A percentile compares a stretch with the other conserved stretches of the same genome.
phyloP scores from a whole-genome alignment of 495 filamentous ascomycete species.

The Venustampulla echinocandica region DNA sequence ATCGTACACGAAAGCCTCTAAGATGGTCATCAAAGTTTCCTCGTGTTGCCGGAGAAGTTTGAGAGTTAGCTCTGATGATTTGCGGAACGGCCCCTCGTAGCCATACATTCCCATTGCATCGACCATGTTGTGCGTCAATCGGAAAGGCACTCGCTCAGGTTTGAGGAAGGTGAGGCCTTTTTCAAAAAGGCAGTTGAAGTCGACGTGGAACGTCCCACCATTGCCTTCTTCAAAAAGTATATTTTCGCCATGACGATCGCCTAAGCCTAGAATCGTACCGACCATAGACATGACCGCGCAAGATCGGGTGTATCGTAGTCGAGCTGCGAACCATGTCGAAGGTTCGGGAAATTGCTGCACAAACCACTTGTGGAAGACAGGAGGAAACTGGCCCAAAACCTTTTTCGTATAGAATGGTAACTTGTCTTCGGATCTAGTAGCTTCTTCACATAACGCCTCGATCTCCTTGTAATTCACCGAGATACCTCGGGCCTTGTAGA shows the following conservation, averaged over 20 bases:
- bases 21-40: constrained; percentile 90
- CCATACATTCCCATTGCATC: constrained; percentile 92
- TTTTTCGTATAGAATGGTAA: constrained; percentile 59
- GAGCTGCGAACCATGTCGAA: constrained; percentile 80
- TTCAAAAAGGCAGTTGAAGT: constrained; percentile 99
- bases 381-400: constrained; percentile 59
- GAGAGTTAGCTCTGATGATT: constrained; percentile 81
- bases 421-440: constrained; percentile 34
- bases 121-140: constrained; percentile 95
- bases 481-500: constrained; percentile 65
- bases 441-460: constrained; percentile 39
- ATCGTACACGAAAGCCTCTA: constrained; percentile 95
- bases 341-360: constrained; percentile 89
- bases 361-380: constrained; percentile 91
- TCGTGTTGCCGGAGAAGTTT: constrained; percentile 79
- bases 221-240: constrained; percentile 91
- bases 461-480: constrained; percentile 39
- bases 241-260: constrained; percentile 98
- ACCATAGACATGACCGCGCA: constrained; percentile 98
- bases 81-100: constrained; percentile 86
- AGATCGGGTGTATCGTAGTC: constrained; percentile 85
- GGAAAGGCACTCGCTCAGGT: constrained; percentile 94
- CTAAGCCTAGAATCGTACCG: constrained; percentile 85
- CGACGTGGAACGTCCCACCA: constrained; percentile 91
- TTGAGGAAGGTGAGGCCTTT: constrained; percentile 94